Base-by-base conservation (phyloP, 805 yeast species). In the Saccharomyces mikatae region DNA sequence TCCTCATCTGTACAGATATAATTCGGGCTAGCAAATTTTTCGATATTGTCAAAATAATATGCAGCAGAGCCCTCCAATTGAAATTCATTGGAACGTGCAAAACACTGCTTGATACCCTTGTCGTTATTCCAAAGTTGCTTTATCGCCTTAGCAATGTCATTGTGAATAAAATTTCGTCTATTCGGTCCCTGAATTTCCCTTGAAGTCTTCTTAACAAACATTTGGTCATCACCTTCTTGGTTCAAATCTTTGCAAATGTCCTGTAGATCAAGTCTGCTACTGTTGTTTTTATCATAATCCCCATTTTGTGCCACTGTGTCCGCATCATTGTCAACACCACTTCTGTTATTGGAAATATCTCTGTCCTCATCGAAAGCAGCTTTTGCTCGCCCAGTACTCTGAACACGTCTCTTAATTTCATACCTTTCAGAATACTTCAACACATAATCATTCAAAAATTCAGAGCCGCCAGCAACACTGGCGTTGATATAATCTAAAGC, bases 11-110 rank as follows among this genome's bases (percentile, higher is more conserved):
- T 71, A 58, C 96, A 91, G 9, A 78, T 62, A 67, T 89, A 91
- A 55, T 76, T 72, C 0, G 81, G 81, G 54, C 81, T 75, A 1
- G 86, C 82, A 69, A 89, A 85, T 48, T 82, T 80, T 51, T 66
- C 66, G n/a, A 87, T 81, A 60, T 85, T 80, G 41, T 85, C 86
- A 67, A 92, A 89, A 67, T 88, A 91, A 71, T 86, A 89, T 8
- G 81, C 72, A 0, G 96, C 90, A 48, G 89, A 85, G 3, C 88
- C 84, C 67, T 90, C 97, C 47, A 92, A 73, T 66, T 90, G 97
- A 67, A 89, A 89, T 64, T 83, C 86, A 67, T 86, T 87, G 0
- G 90, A 75, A 58, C 84, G 76, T 11, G 69, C 69, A 63, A 75
- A 82, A 69, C 86, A 80, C 57, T 72, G 75, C 53, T 73, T 74